Conservation (phyloP, 306 rosid species). For the Pueraria montana region DNA sequence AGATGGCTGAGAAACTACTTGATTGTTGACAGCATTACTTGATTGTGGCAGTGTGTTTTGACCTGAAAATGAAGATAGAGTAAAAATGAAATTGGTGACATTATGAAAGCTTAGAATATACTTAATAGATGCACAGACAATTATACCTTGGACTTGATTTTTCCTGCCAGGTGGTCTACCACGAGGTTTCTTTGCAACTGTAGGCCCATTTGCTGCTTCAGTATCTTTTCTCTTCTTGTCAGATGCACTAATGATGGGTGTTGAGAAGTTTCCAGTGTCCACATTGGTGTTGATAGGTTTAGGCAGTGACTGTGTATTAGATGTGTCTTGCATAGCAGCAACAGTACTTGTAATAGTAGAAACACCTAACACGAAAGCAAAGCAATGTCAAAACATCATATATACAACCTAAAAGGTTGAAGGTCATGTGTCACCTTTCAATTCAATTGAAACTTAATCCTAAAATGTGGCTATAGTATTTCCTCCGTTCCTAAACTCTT, state of each 20-base stretch:
- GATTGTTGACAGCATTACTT: slow-evolving; percentile 44
- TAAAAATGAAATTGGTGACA: neutral
- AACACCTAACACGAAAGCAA: neutral
- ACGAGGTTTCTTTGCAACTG: slow-evolving; percentile 67
- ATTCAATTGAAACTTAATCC: no score
- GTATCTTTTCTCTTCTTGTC: slow-evolving; percentile 67
- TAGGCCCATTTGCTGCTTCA: slow-evolving; percentile 50
- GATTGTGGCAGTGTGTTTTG: slow-evolving; percentile 50
- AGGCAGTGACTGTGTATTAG: no score
- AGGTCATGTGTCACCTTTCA: no score
- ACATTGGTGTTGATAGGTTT: no score
- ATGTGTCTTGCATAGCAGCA: neutral
- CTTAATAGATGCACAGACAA: slow-evolving; percentile 32
- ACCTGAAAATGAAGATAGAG: slow-evolving; percentile 46
- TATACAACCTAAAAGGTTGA: no score
- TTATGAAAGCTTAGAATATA: slow-evolving; percentile 3
- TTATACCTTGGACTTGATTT: slow-evolving; percentile 55
- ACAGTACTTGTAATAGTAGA: neutral
- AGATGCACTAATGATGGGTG: slow-evolving; percentile 54
- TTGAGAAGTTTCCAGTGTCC: slow-evolving; percentile 47
- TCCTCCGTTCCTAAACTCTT: no score
- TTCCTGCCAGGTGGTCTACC: slow-evolving; percentile 50
- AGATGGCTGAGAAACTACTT: slow-evolving; percentile 50
- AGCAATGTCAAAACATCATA: neutral
- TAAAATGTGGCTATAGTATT: no score